Base-by-base conservation (phyloP, 2,329 filamentous ascomycete genomes). In the Penicillium griseofulvum region DNA sequence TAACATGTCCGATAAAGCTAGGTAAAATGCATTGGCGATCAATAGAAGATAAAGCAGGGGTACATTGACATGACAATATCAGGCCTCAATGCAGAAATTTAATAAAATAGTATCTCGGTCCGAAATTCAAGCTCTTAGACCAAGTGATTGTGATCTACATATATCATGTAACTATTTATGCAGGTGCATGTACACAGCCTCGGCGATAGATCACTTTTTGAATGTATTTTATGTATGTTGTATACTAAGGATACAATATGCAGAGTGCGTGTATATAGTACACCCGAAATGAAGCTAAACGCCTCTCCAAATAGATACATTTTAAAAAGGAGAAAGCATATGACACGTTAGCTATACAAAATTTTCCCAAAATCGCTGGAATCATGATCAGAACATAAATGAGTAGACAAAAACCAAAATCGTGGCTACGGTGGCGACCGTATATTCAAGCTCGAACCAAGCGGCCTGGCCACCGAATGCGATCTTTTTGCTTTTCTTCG, bases 361-460 rank as follows among this genome's bases (percentile, higher is more conserved):
- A 41, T 45, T 34, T 26, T 34, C 34, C 42, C n/a, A 34, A 50
- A 16, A 12, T n/a, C 38, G 37, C 19, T 39, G n/a, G 39, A 37
- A 16, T 17, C 17, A 12, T 33, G 12, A 56, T 51, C 55, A 65
- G 44, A 65, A 70, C 39, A 71, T 67, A 62, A 72, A 74, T 37
- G 71, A 69, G 37, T 69, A 71, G 24, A 79, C 76, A 63, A 84
- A 84, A 51, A 82, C 66, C 50, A 81, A 58, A 33, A 72, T 66
- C 2, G 82, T 84, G 62, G 77, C 83, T 4, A 71, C 58, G 0
- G 81, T 83, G 8, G 80, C 77, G 3, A 78, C 55, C 3, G 77
- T 81, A 65, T 82, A 79, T 71, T 84, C 80, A 42, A 82, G 59
- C 70, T 84, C 82, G 65, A 83, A 83, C 76, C 79, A 82, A 17